Conservation (phyloP, 306 rosid genomes). For the Vicia villosa region DNA sequence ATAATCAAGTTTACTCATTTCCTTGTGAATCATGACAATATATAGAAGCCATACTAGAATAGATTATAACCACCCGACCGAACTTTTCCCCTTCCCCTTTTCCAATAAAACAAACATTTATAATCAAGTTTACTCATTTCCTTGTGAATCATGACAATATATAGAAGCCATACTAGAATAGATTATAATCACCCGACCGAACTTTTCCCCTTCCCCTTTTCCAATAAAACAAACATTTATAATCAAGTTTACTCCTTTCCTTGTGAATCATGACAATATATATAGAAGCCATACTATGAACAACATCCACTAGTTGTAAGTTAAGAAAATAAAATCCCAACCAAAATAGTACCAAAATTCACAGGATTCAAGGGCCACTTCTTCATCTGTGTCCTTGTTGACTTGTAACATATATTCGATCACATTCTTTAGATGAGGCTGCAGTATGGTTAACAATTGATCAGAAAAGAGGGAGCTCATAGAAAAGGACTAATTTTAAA, state of each 20-base stretch:
- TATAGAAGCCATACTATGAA: constrained; percentile 31
- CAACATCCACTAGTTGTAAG: constrained; percentile 20
- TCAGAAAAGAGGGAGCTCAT: constrained; percentile 35
- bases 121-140: too few species aligned
- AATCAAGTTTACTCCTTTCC: constrained; percentile 6
- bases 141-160: too few species aligned
- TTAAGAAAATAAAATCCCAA: constrained; percentile 16
- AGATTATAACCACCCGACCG: too few species aligned
- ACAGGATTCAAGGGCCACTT: constrained; percentile 98
- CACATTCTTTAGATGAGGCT: constrained; percentile 85
- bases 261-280: constrained; percentile 26
- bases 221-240: neutral
- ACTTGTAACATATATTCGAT: constrained; percentile 97
- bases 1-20: too few species aligned
- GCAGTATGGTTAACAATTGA: constrained; percentile 47
- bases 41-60: too few species aligned
- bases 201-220: neutral
- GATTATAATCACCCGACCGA: too few species aligned
- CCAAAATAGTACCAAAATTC: constrained; percentile 87
- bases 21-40: too few species aligned
- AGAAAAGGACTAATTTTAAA: constrained; percentile 21
- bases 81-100: too few species aligned
- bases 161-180: too few species aligned
- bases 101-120: too few species aligned
- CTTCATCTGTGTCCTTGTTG: constrained; percentile 90